Base-by-base conservation (phyloP, 2,329 filamentous ascomycete species). In the Diaporthe helianthi region DNA sequence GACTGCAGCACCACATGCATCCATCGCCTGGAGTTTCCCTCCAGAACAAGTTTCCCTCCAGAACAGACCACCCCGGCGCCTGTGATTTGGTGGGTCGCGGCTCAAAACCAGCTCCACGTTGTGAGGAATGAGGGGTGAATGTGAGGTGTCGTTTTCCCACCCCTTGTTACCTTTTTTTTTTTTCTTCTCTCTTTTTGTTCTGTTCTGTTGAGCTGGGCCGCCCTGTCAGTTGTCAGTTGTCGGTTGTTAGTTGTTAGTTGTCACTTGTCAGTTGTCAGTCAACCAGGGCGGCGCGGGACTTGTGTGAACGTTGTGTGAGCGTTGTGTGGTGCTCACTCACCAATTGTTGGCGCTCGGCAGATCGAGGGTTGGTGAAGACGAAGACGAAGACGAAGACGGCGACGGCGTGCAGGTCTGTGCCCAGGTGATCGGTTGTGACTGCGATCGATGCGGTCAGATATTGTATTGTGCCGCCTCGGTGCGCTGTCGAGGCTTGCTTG, bases 71-170 rank as follows among this genome's bases (percentile, higher is more conserved):
- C 58, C 44, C 44, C 44, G 44, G 26, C 44, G 58, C 41, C 41
- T 47, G 55, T 33, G 41, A 26, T 47, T 47, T 24, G 55, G 41
- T 33, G 41, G 41, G 41, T 13, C 55, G 26, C 55, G 55, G 58
- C 58, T 63, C 58, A 15, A 15, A n/a, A 33, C 58, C 46, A 36
- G 41, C 58, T 63, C 44, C 44, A 63, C 44, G 58, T 49, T 63
- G 24, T 49, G 58, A 49, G 58, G 58, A 63, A 24, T 63, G 58
- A 63, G 58, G 58, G 58, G 58, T 49, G 19, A 58, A 67, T 58
- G 41, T 67, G 64, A 67, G 64, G 24, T 38, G 52, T 67, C 64
- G 51, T 66, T 55, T 47, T 44, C 26, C 9, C 49, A 15, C 38
- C 22, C 38, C 15, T 29, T 13, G 12, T 15, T 67, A 52, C 33